phyloP scores from a whole-genome alignment of 257 asterid genomes.

The Orobanche coerulescens region DNA sequence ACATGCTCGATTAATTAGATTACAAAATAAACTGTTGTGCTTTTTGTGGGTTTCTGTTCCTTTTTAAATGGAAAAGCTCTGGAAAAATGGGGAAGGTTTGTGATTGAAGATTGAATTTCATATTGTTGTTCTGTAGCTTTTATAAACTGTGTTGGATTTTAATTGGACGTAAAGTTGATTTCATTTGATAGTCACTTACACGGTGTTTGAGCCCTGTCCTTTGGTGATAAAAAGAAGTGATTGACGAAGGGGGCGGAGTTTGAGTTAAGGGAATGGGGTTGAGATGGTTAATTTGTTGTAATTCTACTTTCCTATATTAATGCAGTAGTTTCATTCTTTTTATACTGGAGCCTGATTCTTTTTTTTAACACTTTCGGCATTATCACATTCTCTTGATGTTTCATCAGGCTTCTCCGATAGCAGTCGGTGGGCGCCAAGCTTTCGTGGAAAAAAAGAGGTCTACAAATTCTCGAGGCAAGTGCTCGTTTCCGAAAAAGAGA shows the following conservation, averaged over 20 bases:
- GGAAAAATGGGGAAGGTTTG: not conserved
- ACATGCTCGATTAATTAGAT: constrained; percentile 9
- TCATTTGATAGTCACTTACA: not conserved
- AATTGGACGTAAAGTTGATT: not conserved
- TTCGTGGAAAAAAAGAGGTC: constrained; percentile 55
- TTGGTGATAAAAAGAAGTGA: not conserved
- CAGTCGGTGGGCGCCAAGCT: constrained; percentile 44
- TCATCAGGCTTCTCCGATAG: constrained; percentile 54
- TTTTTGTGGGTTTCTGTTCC: not conserved
- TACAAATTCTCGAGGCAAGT: constrained; percentile 52
- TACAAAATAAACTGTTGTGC: not conserved
- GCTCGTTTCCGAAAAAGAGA: not conserved
- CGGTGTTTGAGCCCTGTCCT: not conserved
- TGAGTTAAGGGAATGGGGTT: not conserved
- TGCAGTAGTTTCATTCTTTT: not conserved
- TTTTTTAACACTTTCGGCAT: not conserved
- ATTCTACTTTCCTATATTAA: not conserved
- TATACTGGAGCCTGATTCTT: not conserved
- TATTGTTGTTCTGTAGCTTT: not conserved
- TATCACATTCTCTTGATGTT: constrained; percentile 18
- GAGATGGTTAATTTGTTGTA: constrained; percentile 8
- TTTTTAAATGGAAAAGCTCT: not conserved
- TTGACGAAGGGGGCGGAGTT: not conserved
- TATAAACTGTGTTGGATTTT: not conserved
- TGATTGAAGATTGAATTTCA: not conserved